Evolutionary conservation across 331 rosid species (phyloP).

Genomic region (Dryas integrifolia): DNA sequence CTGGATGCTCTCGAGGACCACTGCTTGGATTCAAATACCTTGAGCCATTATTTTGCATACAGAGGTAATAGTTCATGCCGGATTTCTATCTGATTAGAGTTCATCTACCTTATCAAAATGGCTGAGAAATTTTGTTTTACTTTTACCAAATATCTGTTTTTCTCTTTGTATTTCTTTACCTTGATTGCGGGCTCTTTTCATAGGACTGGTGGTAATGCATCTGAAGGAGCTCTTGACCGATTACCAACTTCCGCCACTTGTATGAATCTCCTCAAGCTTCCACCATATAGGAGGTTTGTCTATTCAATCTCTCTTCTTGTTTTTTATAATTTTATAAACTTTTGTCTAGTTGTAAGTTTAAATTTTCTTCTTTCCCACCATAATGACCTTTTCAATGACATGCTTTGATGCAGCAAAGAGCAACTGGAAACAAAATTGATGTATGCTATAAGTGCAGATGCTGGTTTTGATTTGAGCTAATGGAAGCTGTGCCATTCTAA

Average conservation of each 20-base stretch:
- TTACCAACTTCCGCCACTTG: slow-evolving; percentile 95
- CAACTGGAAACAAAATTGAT: slow-evolving; percentile 80
- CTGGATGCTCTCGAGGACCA: slow-evolving; percentile 97
- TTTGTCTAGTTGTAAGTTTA: background rate
- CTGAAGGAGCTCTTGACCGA: slow-evolving; percentile 88
- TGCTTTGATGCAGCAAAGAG: slow-evolving; percentile 62
- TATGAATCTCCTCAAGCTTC: slow-evolving; percentile 96
- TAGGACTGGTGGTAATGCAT: slow-evolving; percentile 87
- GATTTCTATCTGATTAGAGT: background rate
- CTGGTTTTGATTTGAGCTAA: slow-evolving; percentile 93
- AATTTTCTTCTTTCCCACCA: slow-evolving; percentile 4
- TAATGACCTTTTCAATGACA: background rate
- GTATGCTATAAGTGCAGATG: slow-evolving; percentile 87
- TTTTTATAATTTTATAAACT: background rate
- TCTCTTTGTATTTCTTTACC: slow-evolving; percentile 14
- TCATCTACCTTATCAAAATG: slow-evolving; percentile 2
- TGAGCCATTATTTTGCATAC: slow-evolving; percentile 90
- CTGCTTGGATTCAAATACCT: slow-evolving; percentile 87
- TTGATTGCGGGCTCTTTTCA: slow-evolving; percentile 3
- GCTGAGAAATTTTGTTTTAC: background rate
- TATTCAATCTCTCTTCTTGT: background rate
- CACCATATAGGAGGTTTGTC: slow-evolving; percentile 86
- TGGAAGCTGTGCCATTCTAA: slow-evolving; percentile 2
- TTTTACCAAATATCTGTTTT: background rate
- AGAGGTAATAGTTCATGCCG: slow-evolving; percentile 51